These are phyloP conservation scores for Epichloe scottii DNA, from an alignment of 2,329 filamentous ascomycete genomes.

Conservation along the genomic window DNA sequence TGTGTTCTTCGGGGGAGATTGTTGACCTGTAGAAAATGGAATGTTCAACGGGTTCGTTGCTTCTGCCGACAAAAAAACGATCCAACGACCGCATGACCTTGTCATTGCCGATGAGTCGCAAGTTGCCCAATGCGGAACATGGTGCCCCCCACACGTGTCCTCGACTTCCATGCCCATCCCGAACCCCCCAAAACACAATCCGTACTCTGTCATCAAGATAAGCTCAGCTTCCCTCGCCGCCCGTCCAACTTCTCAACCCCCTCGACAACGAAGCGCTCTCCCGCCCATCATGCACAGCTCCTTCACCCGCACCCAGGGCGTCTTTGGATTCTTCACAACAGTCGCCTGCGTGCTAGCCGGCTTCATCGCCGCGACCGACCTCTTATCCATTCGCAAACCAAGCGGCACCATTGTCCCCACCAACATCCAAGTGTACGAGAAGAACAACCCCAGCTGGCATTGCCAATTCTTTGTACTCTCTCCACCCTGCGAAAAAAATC, in stretches of 20 bases:
- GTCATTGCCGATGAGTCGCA: no score
- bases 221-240: not conserved
- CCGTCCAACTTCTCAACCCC: not conserved
- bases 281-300: slow-evolving; percentile 69
- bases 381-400: slow-evolving; percentile 58
- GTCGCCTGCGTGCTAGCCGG: slow-evolving; percentile 72
- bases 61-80: no score
- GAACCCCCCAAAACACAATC: no score
- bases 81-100: no score
- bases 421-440: slow-evolving; percentile 72
- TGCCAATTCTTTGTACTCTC: not conserved
- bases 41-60: no score
- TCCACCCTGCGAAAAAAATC: not conserved
- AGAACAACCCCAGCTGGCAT: not conserved
- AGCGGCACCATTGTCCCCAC: slow-evolving; percentile 47
- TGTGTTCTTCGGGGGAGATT: no score
- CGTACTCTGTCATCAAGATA: not conserved
- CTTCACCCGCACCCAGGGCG: slow-evolving; percentile 73
- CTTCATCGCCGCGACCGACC: slow-evolving; percentile 69
- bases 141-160: no score
- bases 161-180: no score
- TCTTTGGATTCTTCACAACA: slow-evolving; percentile 97
- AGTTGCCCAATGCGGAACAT: no score
- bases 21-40: no score
- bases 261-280: not conserved